A percentile compares a stretch with the other conserved stretches of the same genome.
Conservation (phyloP, 257 asterid genomes). For the Solanum stenotomum region DNA sequence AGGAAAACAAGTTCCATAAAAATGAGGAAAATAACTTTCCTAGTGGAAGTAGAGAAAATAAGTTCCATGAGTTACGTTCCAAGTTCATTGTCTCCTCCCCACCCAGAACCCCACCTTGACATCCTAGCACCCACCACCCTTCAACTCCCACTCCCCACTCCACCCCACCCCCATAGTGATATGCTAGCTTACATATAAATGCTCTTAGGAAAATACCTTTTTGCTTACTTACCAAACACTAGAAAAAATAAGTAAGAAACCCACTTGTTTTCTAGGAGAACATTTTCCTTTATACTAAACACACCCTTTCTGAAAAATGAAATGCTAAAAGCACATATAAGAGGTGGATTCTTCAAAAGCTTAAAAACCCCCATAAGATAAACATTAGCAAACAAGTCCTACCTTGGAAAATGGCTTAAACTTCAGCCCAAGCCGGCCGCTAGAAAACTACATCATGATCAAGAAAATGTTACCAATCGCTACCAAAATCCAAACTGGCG, state of each 20-base stretch:
- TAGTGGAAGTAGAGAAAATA: background rate
- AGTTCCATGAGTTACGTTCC: background rate
- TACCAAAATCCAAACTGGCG: background rate
- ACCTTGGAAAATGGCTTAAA: conserved; percentile 91
- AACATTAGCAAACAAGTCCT: background rate
- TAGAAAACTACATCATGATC: conserved; percentile 42
- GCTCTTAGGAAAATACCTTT: background rate
- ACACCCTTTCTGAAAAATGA: background rate
- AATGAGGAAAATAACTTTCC: background rate
- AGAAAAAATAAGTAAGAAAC: background rate
- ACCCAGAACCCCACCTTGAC: background rate
- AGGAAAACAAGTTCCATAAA: background rate
- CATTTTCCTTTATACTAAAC: background rate
- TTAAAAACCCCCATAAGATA: background rate
- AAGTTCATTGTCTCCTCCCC: background rate
- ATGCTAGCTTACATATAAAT: background rate
- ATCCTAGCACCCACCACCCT: background rate
- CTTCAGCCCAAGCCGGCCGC: conserved; percentile 76
- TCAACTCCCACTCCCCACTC: background rate
- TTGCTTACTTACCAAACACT: background rate
- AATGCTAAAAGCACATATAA: background rate
- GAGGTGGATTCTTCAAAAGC: background rate
- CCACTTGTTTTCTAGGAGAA: background rate
- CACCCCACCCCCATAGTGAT: background rate
- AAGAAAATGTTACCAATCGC: background rate